Conservation (phyloP, 129 eudicot genomes). For the Helianthus annuus region DNA sequence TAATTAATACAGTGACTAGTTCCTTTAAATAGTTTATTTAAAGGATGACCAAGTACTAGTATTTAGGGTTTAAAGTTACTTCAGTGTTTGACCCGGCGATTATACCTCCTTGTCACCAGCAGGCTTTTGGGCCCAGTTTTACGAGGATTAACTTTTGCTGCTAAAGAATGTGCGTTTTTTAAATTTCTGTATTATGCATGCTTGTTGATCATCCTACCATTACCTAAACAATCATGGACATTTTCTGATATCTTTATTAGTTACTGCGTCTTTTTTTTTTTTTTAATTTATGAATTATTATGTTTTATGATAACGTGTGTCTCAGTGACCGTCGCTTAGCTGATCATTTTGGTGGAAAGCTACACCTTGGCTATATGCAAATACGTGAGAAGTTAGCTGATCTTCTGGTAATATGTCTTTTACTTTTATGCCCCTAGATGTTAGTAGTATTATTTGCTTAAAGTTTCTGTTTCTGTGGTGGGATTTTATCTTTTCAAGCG, state of each 20-base stretch:
- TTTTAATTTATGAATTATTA: conserved; percentile 17
- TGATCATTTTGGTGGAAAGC: conserved; percentile 99
- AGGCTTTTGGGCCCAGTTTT: conserved; percentile 99
- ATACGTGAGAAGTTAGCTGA: conserved; percentile 96
- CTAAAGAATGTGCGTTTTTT: conserved; percentile 99
- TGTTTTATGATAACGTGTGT: conserved; percentile 23
- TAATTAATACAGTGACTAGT: conserved; percentile 23
- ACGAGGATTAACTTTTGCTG: conserved; percentile 99
- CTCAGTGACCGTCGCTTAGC: conserved; percentile 97
- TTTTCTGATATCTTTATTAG: conserved; percentile 15
- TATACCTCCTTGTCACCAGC: conserved; percentile 99
- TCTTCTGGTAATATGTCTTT: conserved; percentile 55
- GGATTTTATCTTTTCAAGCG: neutral
- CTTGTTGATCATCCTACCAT: conserved; percentile 63
- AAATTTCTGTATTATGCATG: conserved; percentile 50
- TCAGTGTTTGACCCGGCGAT: conserved; percentile 90
- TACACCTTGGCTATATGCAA: conserved; percentile 95
- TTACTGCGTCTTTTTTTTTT: neutral
- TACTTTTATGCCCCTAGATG: neutral
- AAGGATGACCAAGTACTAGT: conserved; percentile 44
- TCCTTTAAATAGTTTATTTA: conserved; percentile 13
- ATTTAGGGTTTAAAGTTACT: conserved; percentile 62
- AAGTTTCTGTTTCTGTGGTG: neutral
- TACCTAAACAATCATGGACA: conserved; percentile 45
- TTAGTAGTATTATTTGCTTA: conserved; percentile 1